These are phyloP conservation scores for Trichoderma oligosporum DNA, from an alignment of 2,329 filamentous ascomycete genomes.

Conservation along the genomic window DNA sequence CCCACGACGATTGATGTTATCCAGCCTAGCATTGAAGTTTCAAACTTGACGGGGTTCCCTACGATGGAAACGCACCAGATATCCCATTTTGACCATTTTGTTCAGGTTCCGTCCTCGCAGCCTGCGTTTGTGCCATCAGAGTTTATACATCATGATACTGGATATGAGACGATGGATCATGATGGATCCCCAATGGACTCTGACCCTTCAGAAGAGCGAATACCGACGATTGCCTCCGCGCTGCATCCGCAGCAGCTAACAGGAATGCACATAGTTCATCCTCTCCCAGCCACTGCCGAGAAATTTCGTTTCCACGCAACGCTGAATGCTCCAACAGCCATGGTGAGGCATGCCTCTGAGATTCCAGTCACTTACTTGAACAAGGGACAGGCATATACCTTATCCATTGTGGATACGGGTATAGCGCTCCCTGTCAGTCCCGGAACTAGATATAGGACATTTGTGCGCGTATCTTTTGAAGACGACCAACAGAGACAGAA, in stretches of 20 bases:
- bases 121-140: constrained; percentile 70
- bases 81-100: constrained; percentile 68
- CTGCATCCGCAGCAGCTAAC: constrained; percentile 53
- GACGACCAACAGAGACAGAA: constrained; percentile 88
- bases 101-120: constrained; percentile 54
- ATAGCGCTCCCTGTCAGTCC: constrained; percentile 55
- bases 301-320: constrained; percentile 88
- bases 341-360: constrained; percentile 85
- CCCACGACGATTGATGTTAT: constrained; percentile 62
- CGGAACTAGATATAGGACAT: constrained; percentile 77
- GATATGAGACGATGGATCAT: constrained; percentile 75
- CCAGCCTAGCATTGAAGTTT: constrained; percentile 54
- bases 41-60: constrained; percentile 69
- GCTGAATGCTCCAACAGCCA: constrained; percentile 89
- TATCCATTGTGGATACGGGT: constrained; percentile 76
- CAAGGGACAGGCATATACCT: constrained; percentile 90
- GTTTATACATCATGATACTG: constrained; percentile 76
- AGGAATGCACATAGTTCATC: constrained; percentile 43
- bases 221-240: constrained; percentile 55
- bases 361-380: constrained; percentile 98
- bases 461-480: constrained; percentile 92
- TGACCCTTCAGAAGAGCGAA: constrained; percentile 47
- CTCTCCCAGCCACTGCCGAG: constrained; percentile 54
- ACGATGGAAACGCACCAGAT: constrained; percentile 57
- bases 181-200: constrained; percentile 66